These are phyloP conservation scores for Anisodus acutangulus DNA, from an alignment of 257 asterid genomes.

Conservation along the genomic window DNA sequence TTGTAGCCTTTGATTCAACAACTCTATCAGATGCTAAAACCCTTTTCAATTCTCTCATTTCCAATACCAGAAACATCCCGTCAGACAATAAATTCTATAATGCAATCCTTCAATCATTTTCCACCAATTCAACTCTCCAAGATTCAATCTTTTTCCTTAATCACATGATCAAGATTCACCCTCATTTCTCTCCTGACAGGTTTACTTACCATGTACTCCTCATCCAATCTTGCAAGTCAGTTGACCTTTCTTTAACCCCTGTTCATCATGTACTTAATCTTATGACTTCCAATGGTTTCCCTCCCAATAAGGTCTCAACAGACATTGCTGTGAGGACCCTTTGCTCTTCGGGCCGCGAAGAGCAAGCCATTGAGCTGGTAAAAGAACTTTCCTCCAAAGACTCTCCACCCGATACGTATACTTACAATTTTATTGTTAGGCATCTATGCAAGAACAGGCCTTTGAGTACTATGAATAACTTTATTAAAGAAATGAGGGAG, in stretches of 20 bases:
- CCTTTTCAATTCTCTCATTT: slow-evolving; percentile 67
- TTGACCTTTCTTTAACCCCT: slow-evolving; percentile 55
- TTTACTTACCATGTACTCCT: slow-evolving; percentile 71
- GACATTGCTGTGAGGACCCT: slow-evolving; percentile 81
- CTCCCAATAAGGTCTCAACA: slow-evolving; percentile 66
- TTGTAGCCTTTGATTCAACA: slow-evolving; percentile 55
- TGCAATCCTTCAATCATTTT: slow-evolving; percentile 68
- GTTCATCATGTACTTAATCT: slow-evolving; percentile 70
- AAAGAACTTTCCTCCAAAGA: slow-evolving; percentile 66
- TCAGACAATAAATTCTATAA: slow-evolving; percentile 63
- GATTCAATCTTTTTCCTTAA: slow-evolving; percentile 79
- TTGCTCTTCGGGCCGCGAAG: slow-evolving; percentile 73
- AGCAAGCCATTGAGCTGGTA: slow-evolving; percentile 71
- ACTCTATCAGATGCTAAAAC: slow-evolving; percentile 79
- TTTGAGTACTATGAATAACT: slow-evolving; percentile 56
- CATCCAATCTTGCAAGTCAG: slow-evolving; percentile 60
- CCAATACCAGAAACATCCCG: slow-evolving; percentile 53
- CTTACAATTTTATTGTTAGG: slow-evolving; percentile 80
- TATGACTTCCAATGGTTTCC: slow-evolving; percentile 66
- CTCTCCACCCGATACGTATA: slow-evolving; percentile 64
- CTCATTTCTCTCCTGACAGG: slow-evolving; percentile 74
- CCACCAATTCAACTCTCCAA: slow-evolving; percentile 64
- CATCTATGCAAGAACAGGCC: slow-evolving; percentile 73
- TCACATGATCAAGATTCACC: slow-evolving; percentile 78
- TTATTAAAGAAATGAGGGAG: slow-evolving; percentile 71